Percentiles rank a stretch among this genome's conserved stretches.
phyloP scores from a whole-genome alignment of 257 asterid species.

The Linderniella brevidens region DNA sequence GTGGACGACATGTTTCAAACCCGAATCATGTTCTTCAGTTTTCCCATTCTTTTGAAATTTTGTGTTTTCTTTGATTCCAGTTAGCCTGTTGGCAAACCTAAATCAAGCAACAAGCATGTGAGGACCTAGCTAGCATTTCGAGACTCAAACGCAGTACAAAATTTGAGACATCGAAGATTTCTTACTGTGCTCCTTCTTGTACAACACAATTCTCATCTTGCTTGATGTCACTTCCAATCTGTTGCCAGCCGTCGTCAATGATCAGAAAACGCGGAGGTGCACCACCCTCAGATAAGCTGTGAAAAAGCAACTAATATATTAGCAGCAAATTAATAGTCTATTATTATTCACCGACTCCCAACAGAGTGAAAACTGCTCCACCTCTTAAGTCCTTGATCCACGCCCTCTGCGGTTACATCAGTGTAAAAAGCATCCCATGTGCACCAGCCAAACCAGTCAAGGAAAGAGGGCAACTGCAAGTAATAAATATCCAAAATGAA shows the following conservation, averaged over 20 bases:
- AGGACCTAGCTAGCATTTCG: not conserved
- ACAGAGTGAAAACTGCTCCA: conserved; percentile 10
- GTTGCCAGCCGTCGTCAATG: conserved; percentile 99
- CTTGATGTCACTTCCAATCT: conserved; percentile 58
- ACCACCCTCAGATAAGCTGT: conserved; percentile 84
- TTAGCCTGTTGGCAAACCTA: conserved; percentile 81
- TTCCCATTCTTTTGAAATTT: conserved; percentile 50
- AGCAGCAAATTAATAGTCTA: not conserved
- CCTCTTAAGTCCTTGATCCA: conserved; percentile 84
- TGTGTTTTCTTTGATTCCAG: conserved; percentile 71
- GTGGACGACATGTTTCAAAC: conserved; percentile 55
- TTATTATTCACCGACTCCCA: not conserved
- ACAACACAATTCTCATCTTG: conserved; percentile 44
- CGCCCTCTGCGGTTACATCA: conserved; percentile 96
- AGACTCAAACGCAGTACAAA: not conserved
- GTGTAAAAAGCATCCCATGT: conserved; percentile 99
- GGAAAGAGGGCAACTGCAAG: conserved; percentile 55
- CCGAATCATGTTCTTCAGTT: conserved; percentile 29
- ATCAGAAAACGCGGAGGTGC: conserved; percentile 85
- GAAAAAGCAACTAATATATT: conserved; percentile 3
- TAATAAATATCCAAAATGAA: not conserved
- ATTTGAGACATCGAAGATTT: not conserved
- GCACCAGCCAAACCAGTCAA: conserved; percentile 99
- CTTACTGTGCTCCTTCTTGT: conserved; percentile 86
- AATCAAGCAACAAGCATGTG: conserved; percentile 6